A percentile compares a stretch with the other conserved stretches of the same genome.
Evolutionary conservation across 2,329 filamentous ascomycete genomes (phyloP).

Genomic region (Botrytis deweyae): DNA sequence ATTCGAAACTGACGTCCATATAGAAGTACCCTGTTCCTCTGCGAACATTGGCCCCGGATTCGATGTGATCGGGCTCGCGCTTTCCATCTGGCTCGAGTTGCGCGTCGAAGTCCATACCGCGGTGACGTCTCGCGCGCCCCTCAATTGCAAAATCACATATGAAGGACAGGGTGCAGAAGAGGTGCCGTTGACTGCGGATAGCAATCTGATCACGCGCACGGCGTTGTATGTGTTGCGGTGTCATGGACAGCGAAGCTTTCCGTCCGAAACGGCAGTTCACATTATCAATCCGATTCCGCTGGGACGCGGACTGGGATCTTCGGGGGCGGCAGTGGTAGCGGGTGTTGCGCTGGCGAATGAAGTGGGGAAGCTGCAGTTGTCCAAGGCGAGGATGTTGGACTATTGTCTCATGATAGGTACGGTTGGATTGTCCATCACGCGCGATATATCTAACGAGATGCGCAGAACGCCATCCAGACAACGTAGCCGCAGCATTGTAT

Average conservation of each 20-base stretch:
- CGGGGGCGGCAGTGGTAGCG: constrained; percentile 90
- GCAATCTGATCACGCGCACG: constrained; percentile 90
- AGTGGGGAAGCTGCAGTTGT: constrained; percentile 75
- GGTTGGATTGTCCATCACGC: constrained; percentile 24
- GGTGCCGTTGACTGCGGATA: constrained; percentile 79
- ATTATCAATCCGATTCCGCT: constrained; percentile 95
- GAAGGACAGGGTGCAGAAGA: constrained; percentile 70
- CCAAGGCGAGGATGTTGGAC: constrained; percentile 82
- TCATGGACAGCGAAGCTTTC: constrained; percentile 82
- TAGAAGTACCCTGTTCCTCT: constrained; percentile 81
- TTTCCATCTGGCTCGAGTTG: constrained; percentile 92
- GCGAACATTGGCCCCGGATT: constrained; percentile 98
- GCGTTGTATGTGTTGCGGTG: constrained; percentile 94
- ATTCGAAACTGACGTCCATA: constrained; percentile 11
- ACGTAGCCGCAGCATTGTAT: constrained; percentile 91
- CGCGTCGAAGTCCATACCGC: constrained; percentile 71
- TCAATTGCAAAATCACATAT: constrained; percentile 90
- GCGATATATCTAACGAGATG: constrained; percentile 4
- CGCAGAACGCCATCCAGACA: constrained; percentile 82
- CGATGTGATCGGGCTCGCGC: constrained; percentile 92
- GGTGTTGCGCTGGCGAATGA: constrained; percentile 92
- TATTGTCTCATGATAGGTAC: constrained; percentile 94
- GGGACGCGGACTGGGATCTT: constrained; percentile 89
- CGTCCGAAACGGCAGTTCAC: constrained; percentile 83
- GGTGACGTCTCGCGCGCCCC: constrained; percentile 56